phyloP scores from a whole-genome alignment of 768 basidiomycete species.

The Leccinellum luteum region DNA sequence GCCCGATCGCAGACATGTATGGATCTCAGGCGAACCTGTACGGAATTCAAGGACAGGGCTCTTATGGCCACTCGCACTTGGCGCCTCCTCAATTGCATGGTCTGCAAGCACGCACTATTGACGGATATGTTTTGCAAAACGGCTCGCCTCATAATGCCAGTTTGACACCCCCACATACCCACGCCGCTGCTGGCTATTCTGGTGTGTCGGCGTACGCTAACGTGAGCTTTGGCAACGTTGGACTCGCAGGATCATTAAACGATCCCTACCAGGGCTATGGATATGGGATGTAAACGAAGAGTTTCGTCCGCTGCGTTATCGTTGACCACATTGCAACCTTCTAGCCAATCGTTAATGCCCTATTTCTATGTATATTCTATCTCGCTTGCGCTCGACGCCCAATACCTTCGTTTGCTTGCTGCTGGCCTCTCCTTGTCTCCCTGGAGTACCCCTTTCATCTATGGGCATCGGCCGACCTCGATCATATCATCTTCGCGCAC shows the following conservation, averaged over 20 bases:
- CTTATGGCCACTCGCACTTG: conserved; percentile 58
- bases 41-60: conserved; percentile 51
- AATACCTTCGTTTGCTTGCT: conserved; percentile 34
- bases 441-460: conserved; percentile 31
- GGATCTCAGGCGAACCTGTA: conserved; percentile 61
- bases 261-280: conserved; percentile 81
- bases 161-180: conserved; percentile 55
- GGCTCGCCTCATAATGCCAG: conserved; percentile 64
- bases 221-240: conserved; percentile 49
- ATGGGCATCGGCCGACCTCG: conserved; percentile 36
- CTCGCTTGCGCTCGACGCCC: conserved; percentile 31
- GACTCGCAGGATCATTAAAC: conserved; percentile 52
- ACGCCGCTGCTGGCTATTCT: conserved; percentile 54
- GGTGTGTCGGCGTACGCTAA: conserved; percentile 52
- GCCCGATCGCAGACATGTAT: conserved; percentile 65
- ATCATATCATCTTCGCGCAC: conserved; percentile 56
- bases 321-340: conserved; percentile 11
- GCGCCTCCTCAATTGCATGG: conserved; percentile 50
- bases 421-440: conserved; percentile 39
- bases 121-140: conserved; percentile 78
- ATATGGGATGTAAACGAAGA: conserved; percentile 68
- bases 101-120: conserved; percentile 71
- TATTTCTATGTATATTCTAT: conserved; percentile 40
- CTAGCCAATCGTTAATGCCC: conserved; percentile 30
- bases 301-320: conserved; percentile 28